Evolutionary conservation across 345 rosid species (phyloP).

Genomic region (Boechera stricta): DNA sequence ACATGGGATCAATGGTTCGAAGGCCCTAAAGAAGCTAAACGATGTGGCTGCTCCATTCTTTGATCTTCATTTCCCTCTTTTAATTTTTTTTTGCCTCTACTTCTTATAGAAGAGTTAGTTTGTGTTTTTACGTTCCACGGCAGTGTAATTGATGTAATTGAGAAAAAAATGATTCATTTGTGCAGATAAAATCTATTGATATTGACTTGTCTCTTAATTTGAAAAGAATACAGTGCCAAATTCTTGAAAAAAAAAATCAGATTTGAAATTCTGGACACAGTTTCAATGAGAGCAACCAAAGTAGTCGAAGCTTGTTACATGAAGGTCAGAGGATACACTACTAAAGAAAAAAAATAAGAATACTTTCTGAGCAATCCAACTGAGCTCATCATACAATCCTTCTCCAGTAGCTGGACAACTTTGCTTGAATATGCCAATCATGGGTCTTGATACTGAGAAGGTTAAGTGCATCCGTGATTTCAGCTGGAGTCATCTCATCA

Average conservation of each 20-base stretch:
- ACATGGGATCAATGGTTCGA: conserved; percentile 96
- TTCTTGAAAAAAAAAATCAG: conserved; percentile 5
- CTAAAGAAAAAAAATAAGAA: too few species aligned
- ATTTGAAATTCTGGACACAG: conserved; percentile 12
- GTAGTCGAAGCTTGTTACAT: conserved; percentile 8
- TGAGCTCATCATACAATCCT: conserved; percentile 82
- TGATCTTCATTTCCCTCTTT: conserved; percentile 37
- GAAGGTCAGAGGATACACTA: not conserved
- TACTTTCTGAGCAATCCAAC: conserved; percentile 87
- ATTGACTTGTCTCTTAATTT: not conserved
- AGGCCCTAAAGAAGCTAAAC: conserved; percentile 61
- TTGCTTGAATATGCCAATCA: conserved; percentile 95
- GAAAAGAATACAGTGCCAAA: conserved; percentile 17
- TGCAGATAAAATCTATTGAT: conserved; percentile 42
- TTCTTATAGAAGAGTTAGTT: conserved; percentile 37
- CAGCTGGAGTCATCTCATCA: conserved; percentile 92
- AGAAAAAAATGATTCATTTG: conserved; percentile 39
- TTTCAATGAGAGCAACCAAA: conserved; percentile 19
- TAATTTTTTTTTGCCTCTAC: not conserved
- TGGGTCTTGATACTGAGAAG: conserved; percentile 94
- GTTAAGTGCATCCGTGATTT: conserved; percentile 81
- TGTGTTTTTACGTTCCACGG: conserved; percentile 30
- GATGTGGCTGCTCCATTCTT: conserved; percentile 82
- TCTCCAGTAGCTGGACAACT: conserved; percentile 91
- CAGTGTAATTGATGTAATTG: conserved; percentile 37